These are phyloP conservation scores for Maudiozyma serrabonitensis DNA, from an alignment of 805 yeast genomes.

Conservation along the genomic window DNA sequence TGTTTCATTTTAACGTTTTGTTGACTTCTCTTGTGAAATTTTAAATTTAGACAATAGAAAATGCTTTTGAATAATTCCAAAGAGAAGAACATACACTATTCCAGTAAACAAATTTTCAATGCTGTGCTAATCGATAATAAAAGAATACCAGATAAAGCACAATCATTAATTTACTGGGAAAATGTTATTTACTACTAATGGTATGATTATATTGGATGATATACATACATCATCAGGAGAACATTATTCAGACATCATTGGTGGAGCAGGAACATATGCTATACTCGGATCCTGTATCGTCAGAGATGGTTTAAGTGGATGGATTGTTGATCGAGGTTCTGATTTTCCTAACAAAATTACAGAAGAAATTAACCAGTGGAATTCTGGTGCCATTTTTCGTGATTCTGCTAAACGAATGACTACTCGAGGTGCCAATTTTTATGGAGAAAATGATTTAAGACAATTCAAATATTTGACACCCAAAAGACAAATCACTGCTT, in stretches of 20 bases:
- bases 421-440: slow-evolving; percentile 73
- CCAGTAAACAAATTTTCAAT: too few species aligned
- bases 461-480: slow-evolving; percentile 54
- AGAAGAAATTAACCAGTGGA: slow-evolving; percentile 46
- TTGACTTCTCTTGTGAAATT: too few species aligned
- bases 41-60: too few species aligned
- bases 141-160: too few species aligned
- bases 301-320: slow-evolving; percentile 36
- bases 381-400: slow-evolving; percentile 49
- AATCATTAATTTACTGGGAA: too few species aligned
- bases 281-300: slow-evolving; percentile 62
- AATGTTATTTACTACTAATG: slow-evolving; percentile 50
- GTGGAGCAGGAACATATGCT: slow-evolving; percentile 88
- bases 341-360: slow-evolving; percentile 56
- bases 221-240: slow-evolving; percentile 38
- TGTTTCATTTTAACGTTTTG: too few species aligned
- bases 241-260: slow-evolving; percentile 47
- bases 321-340: slow-evolving; percentile 69
- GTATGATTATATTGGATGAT: slow-evolving; percentile 87
- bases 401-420: slow-evolving; percentile 46
- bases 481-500: slow-evolving; percentile 47
- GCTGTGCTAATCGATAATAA: too few species aligned
- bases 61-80: too few species aligned
- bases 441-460: slow-evolving; percentile 53
- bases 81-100: too few species aligned